Evolutionary conservation across 2,329 filamentous ascomycete species (phyloP).

Genomic region (Berkeleyomyces rouxiae): DNA sequence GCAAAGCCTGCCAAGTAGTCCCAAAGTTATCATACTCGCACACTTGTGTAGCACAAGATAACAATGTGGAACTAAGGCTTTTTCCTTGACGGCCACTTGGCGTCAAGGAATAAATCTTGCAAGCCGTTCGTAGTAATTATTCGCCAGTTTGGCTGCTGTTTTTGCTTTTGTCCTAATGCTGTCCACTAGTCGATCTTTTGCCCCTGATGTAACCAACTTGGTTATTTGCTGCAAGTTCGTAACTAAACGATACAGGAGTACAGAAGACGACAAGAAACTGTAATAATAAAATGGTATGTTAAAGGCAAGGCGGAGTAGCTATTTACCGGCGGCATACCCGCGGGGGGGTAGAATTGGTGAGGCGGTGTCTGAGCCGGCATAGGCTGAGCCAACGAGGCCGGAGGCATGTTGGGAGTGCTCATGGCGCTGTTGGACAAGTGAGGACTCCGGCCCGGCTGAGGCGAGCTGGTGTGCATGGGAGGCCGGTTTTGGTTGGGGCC

Average conservation of each 20-base stretch:
- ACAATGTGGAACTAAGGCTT: background rate
- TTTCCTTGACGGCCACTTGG: background rate
- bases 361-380: slow-evolving; percentile 50
- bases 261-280: background rate
- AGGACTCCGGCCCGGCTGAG: slow-evolving; percentile 49
- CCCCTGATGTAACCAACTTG: background rate
- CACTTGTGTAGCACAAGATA: background rate
- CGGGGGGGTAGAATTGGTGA: slow-evolving; percentile 29
- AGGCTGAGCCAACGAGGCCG: slow-evolving; percentile 32
- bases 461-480: slow-evolving; percentile 41
- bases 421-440: slow-evolving; percentile 49
- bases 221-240: background rate
- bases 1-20: background rate
- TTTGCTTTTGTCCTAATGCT: background rate
- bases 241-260: background rate
- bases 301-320: slow-evolving; percentile 1
- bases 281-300: background rate
- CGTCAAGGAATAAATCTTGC: background rate
- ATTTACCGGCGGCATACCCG: slow-evolving; percentile 14
- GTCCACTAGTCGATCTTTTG: background rate
- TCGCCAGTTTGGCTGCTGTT: background rate
- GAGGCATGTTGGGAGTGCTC: slow-evolving; percentile 51
- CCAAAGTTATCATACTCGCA: background rate
- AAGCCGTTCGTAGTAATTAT: background rate
- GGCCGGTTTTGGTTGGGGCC: slow-evolving; percentile 18